A percentile compares a stretch with the other conserved stretches of the same genome.
Conservation (phyloP, 2,329 filamentous ascomycete species). For the Coleophoma cylindrospora region DNA sequence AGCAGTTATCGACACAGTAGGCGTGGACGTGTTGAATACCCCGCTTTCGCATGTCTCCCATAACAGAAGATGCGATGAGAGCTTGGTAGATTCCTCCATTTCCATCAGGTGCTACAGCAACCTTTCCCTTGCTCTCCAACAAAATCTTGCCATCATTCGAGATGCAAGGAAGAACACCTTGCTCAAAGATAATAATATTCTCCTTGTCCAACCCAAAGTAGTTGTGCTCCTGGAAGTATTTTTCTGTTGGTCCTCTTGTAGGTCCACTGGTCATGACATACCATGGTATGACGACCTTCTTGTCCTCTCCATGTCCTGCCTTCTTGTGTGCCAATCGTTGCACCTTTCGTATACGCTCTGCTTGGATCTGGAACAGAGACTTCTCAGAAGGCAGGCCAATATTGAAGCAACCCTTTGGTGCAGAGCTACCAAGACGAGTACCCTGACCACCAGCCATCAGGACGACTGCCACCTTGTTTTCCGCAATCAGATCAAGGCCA, state of each 20-base stretch:
- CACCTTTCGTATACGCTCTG: conserved; percentile 84
- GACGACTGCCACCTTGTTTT: conserved; percentile 76
- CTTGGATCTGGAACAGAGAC: conserved; percentile 96
- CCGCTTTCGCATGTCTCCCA: conserved; percentile 82
- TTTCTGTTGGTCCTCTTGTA: conserved; percentile 84
- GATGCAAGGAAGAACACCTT: conserved; percentile 94
- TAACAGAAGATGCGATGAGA: conserved; percentile 71
- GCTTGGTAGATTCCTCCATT: conserved; percentile 97
- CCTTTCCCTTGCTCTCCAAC: conserved; percentile 81
- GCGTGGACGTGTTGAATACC: conserved; percentile 94
- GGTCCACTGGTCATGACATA: conserved; percentile 99
- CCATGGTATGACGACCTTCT: conserved; percentile 75
- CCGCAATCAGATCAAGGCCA: conserved; percentile 59
- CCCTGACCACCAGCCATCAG: conserved; percentile 97
- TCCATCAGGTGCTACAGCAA: conserved; percentile 93
- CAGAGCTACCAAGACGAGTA: conserved; percentile 88
- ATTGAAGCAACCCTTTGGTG: conserved; percentile 95
- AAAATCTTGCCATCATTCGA: conserved; percentile 97
- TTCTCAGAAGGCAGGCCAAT: conserved; percentile 92
- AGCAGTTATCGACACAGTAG: conserved; percentile 98
- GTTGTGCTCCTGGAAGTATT: conserved; percentile 83
- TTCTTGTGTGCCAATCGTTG: conserved; percentile 75
- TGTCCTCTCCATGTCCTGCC: conserved; percentile 47
- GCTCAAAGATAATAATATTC: conserved; percentile 92
- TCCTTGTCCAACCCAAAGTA: conserved; percentile 86